Evolutionary conservation across 257 asterid species (phyloP).

Genomic region (Lithospermum erythrorhizon): DNA sequence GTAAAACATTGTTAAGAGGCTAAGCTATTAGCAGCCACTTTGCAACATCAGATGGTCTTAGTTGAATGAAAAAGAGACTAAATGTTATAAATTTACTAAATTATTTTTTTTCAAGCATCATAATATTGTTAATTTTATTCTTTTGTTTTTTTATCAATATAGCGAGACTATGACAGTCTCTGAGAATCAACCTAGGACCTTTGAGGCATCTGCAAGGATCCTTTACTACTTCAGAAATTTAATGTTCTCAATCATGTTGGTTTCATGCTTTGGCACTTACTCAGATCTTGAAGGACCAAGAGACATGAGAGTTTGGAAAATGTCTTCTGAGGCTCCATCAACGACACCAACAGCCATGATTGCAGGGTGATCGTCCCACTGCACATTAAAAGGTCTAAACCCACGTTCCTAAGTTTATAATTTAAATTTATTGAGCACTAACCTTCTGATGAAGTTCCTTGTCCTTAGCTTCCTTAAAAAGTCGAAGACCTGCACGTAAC

Average conservation of each 20-base stretch:
- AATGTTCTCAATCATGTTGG: background rate
- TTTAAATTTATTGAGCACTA: constrained; percentile 15
- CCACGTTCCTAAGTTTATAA: constrained; percentile 6
- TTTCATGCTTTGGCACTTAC: constrained; percentile 34
- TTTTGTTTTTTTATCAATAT: too few species aligned
- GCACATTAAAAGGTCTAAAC: constrained; percentile 14
- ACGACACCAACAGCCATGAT: constrained; percentile 94
- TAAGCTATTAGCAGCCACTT: too few species aligned
- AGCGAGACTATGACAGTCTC: too few species aligned
- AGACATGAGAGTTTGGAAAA: constrained; percentile 71
- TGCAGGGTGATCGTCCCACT: constrained; percentile 89
- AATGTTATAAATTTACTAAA: too few species aligned
- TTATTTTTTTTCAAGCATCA: too few species aligned
- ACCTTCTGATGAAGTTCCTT: constrained; percentile 66
- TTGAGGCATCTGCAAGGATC: too few species aligned
- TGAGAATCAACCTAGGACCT: too few species aligned
- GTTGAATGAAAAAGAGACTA: too few species aligned
- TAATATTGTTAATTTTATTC: too few species aligned
- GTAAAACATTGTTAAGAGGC: too few species aligned
- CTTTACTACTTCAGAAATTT: background rate
- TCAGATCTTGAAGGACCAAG: constrained; percentile 81
- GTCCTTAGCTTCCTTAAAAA: constrained; percentile 91
- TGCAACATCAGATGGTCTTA: too few species aligned
- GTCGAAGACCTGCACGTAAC: constrained; percentile 58
- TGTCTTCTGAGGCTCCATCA: constrained; percentile 69